Conservation (phyloP, 176 grass and related monocot genomes). For the Aegilops bicornis region DNA sequence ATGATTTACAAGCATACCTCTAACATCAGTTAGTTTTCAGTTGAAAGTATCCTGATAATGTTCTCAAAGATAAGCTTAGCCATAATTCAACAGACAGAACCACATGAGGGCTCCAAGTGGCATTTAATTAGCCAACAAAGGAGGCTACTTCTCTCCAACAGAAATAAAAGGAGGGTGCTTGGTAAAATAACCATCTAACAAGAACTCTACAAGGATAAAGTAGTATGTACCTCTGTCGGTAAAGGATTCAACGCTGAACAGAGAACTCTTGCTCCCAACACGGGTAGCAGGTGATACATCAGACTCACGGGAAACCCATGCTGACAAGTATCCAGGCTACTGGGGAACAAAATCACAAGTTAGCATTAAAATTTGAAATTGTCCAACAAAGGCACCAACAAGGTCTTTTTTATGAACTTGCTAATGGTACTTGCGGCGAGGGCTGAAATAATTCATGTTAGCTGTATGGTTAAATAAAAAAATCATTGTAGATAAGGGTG, state of each 20-base stretch:
- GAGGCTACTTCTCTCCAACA: background rate
- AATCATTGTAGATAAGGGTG: constrained; percentile 1
- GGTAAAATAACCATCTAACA: background rate
- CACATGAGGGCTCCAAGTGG: background rate
- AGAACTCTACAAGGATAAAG: constrained; percentile 14
- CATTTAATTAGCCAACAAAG: constrained; percentile 23
- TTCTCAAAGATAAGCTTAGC: constrained; percentile 11
- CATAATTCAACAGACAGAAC: constrained; percentile 2
- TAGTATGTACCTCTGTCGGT: constrained; percentile 30
- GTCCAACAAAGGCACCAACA: background rate
- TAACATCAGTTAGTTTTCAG: background rate
- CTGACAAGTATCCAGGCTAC: constrained; percentile 6
- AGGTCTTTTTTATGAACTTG: background rate
- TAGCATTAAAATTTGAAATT: background rate
- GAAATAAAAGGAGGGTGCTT: background rate
- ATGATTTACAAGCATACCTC: background rate
- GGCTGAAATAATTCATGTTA: background rate
- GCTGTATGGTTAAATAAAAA: background rate
- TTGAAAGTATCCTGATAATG: too few species aligned
- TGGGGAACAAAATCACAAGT: background rate
- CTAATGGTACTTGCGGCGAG: background rate
- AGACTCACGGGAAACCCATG: background rate
- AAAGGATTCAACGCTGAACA: background rate
- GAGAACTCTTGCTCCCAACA: background rate
- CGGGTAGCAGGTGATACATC: background rate